Conservation (phyloP, 2,329 filamentous ascomycete species). For the Fusarium devonianum region DNA sequence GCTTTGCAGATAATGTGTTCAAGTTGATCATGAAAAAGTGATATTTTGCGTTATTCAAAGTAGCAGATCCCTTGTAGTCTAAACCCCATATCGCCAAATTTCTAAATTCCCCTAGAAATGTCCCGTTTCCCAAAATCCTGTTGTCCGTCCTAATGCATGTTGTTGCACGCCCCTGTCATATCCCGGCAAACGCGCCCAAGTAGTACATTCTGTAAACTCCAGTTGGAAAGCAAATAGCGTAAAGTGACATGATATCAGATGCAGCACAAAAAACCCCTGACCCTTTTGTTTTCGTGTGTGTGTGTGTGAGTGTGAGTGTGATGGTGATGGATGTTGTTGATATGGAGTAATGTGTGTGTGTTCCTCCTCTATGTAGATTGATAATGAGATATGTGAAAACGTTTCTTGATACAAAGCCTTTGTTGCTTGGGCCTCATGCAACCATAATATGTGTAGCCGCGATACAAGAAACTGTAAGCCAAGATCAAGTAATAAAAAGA, state of each 20-base stretch:
- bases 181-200: background rate
- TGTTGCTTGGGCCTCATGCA: slow-evolving; percentile 8
- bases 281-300: slow-evolving; percentile 12
- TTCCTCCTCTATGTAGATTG: slow-evolving; percentile 15
- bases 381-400: background rate
- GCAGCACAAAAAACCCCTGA: slow-evolving; percentile 22
- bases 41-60: background rate
- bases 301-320: background rate
- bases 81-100: slow-evolving; percentile 25
- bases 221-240: background rate
- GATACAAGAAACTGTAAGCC: too few species aligned
- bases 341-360: background rate
- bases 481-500: slow-evolving; percentile 4
- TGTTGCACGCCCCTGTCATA: slow-evolving; percentile 14
- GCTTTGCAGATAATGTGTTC: too few species aligned
- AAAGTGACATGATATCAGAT: slow-evolving; percentile 7
- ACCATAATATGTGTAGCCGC: too few species aligned
- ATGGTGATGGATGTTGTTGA: background rate
- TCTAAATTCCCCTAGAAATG: background rate
- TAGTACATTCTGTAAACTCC: slow-evolving; percentile 10
- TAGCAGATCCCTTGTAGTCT: slow-evolving; percentile 11
- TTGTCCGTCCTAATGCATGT: background rate
- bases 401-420: slow-evolving; percentile 1
- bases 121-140: background rate
- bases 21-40: too few species aligned